Conservation (phyloP, 1,284 basidiomycete species). For the Amylostereum areolatum region DNA sequence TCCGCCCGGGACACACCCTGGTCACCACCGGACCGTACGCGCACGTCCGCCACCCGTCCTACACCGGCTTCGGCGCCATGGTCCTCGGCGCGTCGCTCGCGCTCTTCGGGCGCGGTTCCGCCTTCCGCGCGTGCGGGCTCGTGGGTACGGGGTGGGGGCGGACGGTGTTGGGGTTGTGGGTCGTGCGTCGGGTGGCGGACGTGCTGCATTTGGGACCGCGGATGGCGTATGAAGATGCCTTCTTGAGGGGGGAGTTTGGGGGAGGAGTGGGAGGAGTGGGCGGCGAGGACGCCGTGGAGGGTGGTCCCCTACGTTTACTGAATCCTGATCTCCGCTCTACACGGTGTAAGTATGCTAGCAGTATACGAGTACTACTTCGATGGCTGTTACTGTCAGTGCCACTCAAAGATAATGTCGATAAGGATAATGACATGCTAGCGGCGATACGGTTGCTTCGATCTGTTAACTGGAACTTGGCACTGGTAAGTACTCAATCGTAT, state of each 20-base stretch:
- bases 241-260: background rate
- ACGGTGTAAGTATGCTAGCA: no score
- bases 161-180: background rate
- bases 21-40: constrained; percentile 49
- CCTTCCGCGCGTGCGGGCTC: background rate
- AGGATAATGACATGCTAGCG: no score
- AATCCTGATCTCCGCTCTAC: no score
- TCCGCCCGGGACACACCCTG: constrained; percentile 47
- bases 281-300: no score
- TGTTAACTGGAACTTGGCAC: no score
- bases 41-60: constrained; percentile 36
- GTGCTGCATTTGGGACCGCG: background rate
- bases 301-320: no score
- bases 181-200: background rate
- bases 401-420: no score
- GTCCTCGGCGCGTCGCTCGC: constrained; percentile 37
- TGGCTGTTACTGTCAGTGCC: no score
- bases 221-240: background rate
- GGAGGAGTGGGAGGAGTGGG: background rate
- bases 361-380: no score
- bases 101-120: background rate
- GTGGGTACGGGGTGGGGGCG: background rate
- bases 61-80: constrained; percentile 25
- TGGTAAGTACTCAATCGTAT: no score
- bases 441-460: no score